Evolutionary conservation across 2,329 filamentous ascomycete species (phyloP).

Genomic region (Ophiostoma ips): DNA sequence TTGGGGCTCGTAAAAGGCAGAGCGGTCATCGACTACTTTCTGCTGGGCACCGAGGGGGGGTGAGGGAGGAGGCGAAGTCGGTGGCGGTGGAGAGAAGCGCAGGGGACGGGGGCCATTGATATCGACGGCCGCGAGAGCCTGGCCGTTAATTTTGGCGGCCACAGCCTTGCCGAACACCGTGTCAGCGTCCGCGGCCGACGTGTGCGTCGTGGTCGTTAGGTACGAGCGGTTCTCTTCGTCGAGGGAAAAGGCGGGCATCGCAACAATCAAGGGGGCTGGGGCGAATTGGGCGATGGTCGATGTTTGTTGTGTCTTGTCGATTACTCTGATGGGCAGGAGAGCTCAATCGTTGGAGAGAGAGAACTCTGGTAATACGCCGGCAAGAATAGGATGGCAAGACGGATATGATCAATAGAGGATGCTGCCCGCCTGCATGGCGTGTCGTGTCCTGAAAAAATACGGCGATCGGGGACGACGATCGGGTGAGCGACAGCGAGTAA

Average conservation of each 20-base stretch:
- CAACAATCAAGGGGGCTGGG: too few species aligned
- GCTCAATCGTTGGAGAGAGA: too few species aligned
- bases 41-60: conserved; percentile 1
- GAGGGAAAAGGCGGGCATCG: conserved; percentile 11
- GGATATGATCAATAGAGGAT: background rate
- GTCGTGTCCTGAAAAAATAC: too few species aligned
- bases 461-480: too few species aligned
- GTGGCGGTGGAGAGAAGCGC: conserved; percentile 5
- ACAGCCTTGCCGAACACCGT: conserved; percentile 6
- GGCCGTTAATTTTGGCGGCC: conserved; percentile 2
- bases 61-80: conserved; percentile 6
- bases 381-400: background rate
- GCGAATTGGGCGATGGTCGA: too few species aligned
- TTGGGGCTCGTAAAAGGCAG: conserved; percentile 3
- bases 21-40: conserved; percentile 4
- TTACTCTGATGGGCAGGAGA: too few species aligned
- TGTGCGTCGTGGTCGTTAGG: background rate
- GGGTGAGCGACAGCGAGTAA: too few species aligned
- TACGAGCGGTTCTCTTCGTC: conserved; percentile 11
- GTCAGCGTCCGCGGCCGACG: background rate
- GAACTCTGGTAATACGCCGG: too few species aligned
- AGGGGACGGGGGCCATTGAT: conserved; percentile 6
- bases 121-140: conserved; percentile 9
- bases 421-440: too few species aligned
- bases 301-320: too few species aligned